Base-by-base conservation (phyloP, 306 rosid genomes). In the Calophaca sinica region DNA sequence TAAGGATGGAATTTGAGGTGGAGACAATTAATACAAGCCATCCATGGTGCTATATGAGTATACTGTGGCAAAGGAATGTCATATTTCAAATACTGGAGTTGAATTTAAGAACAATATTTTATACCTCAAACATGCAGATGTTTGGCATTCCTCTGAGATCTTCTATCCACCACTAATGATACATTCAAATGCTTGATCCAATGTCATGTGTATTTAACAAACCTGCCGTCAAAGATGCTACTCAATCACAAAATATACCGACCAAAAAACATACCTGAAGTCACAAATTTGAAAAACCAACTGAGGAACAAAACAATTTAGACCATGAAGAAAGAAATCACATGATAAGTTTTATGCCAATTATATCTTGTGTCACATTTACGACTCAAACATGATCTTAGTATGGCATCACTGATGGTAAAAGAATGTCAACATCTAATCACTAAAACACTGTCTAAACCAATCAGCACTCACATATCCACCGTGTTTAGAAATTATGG, bases 81-180 rank as follows among this genome's bases (percentile, higher is more conserved):
- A 51, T 46, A 68, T 29, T 68, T 59, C 36, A 67, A 48, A 36
- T 46, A 51, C 58, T 7, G 73, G 53, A 61, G 38, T 62, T 46
- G 60, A 70, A 51, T 72, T 42, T 9, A 65, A 49, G 10, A 38
- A 44, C 28, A 60, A 13, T 62, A 65, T n/a, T 54, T 28, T 66
- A 26, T 90, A 88, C 93, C 93, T 91, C 72, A 69, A 79, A 82
- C 81, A 85, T 48, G 73, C 82, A 87, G 80, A 80, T 68, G 80
- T 80, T 84, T 80, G 93, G 76, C 89, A 85, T 87, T 85, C 83
- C 87, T 82, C 73, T 62, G 12, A 41, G 85, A 80, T 74, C 65
- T 74, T 81, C 73, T 90, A 90, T 64, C 91, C 90, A 41, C 89
- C 87, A 77, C 84, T 79, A 61, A 68, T 39, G 63, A 71, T 48